Evolutionary conservation across 768 basidiomycete genomes (phyloP), one percentile per base, ranked within the genome.

Genomic region (Rhodotorula graminis): DNA sequence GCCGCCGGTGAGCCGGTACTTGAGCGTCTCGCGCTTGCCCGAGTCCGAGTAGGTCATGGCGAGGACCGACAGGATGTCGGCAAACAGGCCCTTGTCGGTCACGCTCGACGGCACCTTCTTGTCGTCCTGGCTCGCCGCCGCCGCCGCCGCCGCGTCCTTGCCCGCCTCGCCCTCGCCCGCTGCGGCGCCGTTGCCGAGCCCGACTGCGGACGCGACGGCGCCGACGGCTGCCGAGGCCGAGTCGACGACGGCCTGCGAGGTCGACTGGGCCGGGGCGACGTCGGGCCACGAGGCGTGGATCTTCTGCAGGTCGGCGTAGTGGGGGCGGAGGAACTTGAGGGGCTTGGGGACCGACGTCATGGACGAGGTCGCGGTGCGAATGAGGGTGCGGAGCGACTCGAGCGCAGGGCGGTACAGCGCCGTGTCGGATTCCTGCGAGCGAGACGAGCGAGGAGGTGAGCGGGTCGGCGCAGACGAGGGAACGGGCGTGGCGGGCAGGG

Each of bases 41-140:
- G 92, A 94, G 82, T 99, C 96, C 16, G 94, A 97, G 81, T 98
- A 98, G 14, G 96, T 99, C 96, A 99, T 99, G 14, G 95, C 96
- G 58, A 99, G 88, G 12, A 97, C 95, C 52, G 95, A 97, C 40
- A 99, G 86, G 71, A 99, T 97, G 78, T 97, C 94, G 37, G 93
- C 93, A 80, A 98, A 94, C 56, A 96, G 86, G 76, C 90, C 89
- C 93, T 96, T 80, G 67, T 72, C 71, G 29, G 70, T 25, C 21
- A 72, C 63, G 37, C 40, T 52, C n/a, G 64, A 56, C 42, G 50
- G 31, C 46, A 50, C 14, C 19, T 27, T 11, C 42, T 56, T 46
- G 21, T 63, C 58, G 49, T 25, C 60, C 61, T 69, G 5, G 14
- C 18, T 46, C 44, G 44, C 44, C 44, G 44, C 44, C 44, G 44